Base-by-base conservation (phyloP, 2,329 filamentous ascomycete genomes). In the Fusarium nurragi region DNA sequence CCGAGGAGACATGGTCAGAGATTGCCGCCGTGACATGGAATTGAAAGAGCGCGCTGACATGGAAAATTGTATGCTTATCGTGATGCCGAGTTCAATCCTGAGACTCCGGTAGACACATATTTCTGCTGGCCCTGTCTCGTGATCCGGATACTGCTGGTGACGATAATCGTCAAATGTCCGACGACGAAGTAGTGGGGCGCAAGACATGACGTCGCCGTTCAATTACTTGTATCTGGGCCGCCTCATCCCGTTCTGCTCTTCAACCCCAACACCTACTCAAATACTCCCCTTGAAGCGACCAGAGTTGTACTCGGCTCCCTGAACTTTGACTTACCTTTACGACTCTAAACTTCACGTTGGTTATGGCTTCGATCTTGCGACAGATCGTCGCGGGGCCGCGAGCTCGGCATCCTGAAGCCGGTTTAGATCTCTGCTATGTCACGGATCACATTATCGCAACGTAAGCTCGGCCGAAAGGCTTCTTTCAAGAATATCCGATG, bases 391-490 rank as follows among this genome's bases (percentile, higher is more conserved):
- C 95, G 40, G 90, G 94, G 11, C 94, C 95, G 13, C 88, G 95
- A 67, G 84, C 89, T 59, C 87, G 90, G 71, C 94, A 98, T 75
- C 85, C 91, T 26, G 94, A 97, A 80, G 90, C 94, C 9, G 91
- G 91, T 7, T 84, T 99, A 23, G 95, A 99, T 76, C 85, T 99
- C 40, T 98, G 94, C 83, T 99, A 99, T 78, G 94, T 98, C 32
- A 97, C 93, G 0, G 88, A 94, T 72, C 87, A 91, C 72, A 92
- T 90, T 64, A 86, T 88, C 56, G 87, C 83, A 16, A 88, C 85
- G 82, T 88, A 75, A 56, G 83, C 73, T 18, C 5, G 21, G 5
- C 22, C 1, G 3, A 39, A 8, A 30, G 1, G 2, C 2, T 32
- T 16, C 30, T 8, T 1, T 7, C 9, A 2, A 2, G 5, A n/a